A percentile compares a stretch with the other conserved stretches of the same genome.
Evolutionary conservation across 768 basidiomycete species (phyloP).

Genomic region (Macrolepiota albuminosa): DNA sequence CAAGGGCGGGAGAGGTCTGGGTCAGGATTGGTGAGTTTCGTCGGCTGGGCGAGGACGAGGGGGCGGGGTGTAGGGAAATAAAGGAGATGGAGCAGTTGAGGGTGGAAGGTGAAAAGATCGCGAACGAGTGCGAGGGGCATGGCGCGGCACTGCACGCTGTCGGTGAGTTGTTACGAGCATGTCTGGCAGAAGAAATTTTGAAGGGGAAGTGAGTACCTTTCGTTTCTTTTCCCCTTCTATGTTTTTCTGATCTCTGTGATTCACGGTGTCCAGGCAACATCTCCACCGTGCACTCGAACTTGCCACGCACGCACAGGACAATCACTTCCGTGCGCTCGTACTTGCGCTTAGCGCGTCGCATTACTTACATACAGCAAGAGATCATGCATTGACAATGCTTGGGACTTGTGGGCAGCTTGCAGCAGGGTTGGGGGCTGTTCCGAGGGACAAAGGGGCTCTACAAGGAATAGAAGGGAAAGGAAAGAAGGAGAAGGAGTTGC

Average conservation of each 20-base stretch:
- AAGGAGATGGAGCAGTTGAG: slow-evolving; percentile 26
- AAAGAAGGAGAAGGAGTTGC: neutral
- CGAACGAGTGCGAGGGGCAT: slow-evolving; percentile 40
- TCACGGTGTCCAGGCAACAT: slow-evolving; percentile 38
- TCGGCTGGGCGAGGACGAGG: slow-evolving; percentile 15
- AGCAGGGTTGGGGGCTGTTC: slow-evolving; percentile 56
- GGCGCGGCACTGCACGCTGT: slow-evolving; percentile 54
- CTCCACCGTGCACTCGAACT: slow-evolving; percentile 57
- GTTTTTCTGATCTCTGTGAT: neutral
- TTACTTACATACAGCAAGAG: slow-evolving; percentile 64
- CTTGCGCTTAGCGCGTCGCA: slow-evolving; percentile 66
- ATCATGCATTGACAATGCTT: slow-evolving; percentile 66
- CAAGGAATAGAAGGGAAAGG: neutral
- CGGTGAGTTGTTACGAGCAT: slow-evolving; percentile 51
- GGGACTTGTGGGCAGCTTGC: slow-evolving; percentile 66
- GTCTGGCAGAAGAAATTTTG: slow-evolving; percentile 49
- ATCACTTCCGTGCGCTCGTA: slow-evolving; percentile 67
- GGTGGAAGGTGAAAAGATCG: slow-evolving; percentile 30
- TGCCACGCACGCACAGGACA: slow-evolving; percentile 57
- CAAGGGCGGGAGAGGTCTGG: slow-evolving; percentile 47
- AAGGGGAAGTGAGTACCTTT: slow-evolving; percentile 50
- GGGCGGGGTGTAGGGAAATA: slow-evolving; percentile 7
- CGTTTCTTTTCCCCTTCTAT: slow-evolving; percentile 12
- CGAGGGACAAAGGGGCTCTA: slow-evolving; percentile 5
- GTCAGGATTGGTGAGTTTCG: slow-evolving; percentile 39